A percentile compares a stretch with the other conserved stretches of the same genome.
phyloP scores from a whole-genome alignment of 2,329 filamentous ascomycete species.

The Trichophyton verrucosum region DNA sequence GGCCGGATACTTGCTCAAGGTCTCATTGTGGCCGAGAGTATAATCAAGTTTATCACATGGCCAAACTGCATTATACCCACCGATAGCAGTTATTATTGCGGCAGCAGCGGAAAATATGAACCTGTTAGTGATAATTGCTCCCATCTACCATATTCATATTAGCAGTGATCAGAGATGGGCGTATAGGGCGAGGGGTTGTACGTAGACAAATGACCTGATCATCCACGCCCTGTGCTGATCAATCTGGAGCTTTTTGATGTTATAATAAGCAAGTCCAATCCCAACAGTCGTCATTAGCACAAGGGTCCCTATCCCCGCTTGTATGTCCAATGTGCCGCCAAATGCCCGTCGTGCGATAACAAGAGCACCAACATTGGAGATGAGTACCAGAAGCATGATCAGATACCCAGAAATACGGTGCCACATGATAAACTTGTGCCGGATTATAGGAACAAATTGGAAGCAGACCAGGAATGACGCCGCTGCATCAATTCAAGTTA shows the following conservation, averaged over 20 bases:
- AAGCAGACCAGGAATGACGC: conserved; percentile 28
- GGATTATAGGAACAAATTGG: conserved; percentile 34
- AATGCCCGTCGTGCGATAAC: conserved; percentile 43
- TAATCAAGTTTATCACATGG: conserved; percentile 4
- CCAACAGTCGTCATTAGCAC: conserved; percentile 6
- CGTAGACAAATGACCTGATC: conserved; percentile 43
- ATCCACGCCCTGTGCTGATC: conserved; percentile 55
- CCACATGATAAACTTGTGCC: conserved; percentile 39
- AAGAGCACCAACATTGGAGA: conserved; percentile 39
- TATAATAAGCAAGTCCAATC: conserved; percentile 40
- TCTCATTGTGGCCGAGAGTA: background rate
- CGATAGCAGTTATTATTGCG: background rate
- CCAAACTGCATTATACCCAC: conserved; percentile 2
- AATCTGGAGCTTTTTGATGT: conserved; percentile 49
- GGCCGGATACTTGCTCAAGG: background rate
- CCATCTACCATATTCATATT: background rate
- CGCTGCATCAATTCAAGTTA: conserved; percentile 14
- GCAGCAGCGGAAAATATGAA: background rate
- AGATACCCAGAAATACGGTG: conserved; percentile 52
- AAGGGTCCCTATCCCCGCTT: conserved; percentile 25
- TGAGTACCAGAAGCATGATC: conserved; percentile 37
- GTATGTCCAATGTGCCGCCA: conserved; percentile 43
- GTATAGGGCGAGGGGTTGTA: conserved; percentile 6
- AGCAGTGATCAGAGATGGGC: background rate
- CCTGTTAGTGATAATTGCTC: conserved; percentile 5